Evolutionary conservation across 1,139 yeast species (phyloP).

Genomic region (Suhomyces anneliseae): DNA sequence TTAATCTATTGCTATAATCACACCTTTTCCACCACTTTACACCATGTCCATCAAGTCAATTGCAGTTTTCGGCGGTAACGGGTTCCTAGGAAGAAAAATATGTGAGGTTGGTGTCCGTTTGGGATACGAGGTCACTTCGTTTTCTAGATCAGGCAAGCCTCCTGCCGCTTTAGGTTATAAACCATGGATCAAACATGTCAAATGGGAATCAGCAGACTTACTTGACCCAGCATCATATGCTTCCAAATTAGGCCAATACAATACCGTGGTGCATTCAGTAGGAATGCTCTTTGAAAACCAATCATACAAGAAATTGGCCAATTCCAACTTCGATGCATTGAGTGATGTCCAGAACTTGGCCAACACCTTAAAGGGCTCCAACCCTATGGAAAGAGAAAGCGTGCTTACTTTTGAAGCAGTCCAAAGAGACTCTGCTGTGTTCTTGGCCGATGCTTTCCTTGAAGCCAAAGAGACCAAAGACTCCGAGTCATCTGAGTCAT

Average conservation of each 20-base stretch:
- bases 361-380: slow-evolving; percentile 35
- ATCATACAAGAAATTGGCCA: slow-evolving; percentile 59
- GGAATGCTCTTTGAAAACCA: slow-evolving; percentile 72
- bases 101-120: slow-evolving; percentile 65
- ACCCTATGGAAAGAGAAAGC: slow-evolving; percentile 54
- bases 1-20: background rate
- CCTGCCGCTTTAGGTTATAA: slow-evolving; percentile 35
- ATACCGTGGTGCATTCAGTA: slow-evolving; percentile 79
- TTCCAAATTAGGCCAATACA: slow-evolving; percentile 45
- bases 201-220: slow-evolving; percentile 69
- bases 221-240: slow-evolving; percentile 62
- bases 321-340: slow-evolving; percentile 38
- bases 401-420: slow-evolving; percentile 57
- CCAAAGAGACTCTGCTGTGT: slow-evolving; percentile 69
- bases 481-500: background rate
- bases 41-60: slow-evolving; percentile 31
- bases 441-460: slow-evolving; percentile 58
- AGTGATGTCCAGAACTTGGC: slow-evolving; percentile 32
- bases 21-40: background rate
- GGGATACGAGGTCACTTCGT: slow-evolving; percentile 65
- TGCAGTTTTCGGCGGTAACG: slow-evolving; percentile 84
- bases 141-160: slow-evolving; percentile 61
- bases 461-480: slow-evolving; percentile 17
- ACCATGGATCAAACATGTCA: slow-evolving; percentile 58
- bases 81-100: slow-evolving; percentile 72